Conservation (phyloP, 2,329 filamentous ascomycete species). For the Colletotrichum chrysophilum region DNA sequence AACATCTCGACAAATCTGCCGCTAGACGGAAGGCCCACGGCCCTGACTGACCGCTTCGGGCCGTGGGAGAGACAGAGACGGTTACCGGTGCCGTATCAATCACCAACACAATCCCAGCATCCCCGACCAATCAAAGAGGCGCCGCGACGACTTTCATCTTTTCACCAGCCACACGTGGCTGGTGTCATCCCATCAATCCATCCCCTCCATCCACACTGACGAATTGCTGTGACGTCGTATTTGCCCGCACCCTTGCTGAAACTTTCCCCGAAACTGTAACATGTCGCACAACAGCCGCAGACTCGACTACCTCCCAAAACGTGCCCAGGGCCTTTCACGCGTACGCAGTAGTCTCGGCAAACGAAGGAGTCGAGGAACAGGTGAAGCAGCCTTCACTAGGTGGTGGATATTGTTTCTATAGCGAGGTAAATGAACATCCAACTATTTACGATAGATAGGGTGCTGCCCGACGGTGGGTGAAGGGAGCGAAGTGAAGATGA, state of each 20-base stretch:
- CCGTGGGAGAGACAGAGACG: not conserved
- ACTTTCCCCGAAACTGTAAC: conserved; percentile 13
- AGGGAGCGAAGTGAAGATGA: not conserved
- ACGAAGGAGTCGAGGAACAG: not conserved
- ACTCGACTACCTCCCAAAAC: not conserved
- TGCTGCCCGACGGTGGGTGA: not conserved
- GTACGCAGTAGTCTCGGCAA: not conserved
- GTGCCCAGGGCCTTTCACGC: not conserved
- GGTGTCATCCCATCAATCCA: not conserved
- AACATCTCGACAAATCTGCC: not conserved
- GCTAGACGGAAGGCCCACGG: not conserved
- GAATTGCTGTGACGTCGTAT: conserved; percentile 1
- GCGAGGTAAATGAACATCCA: conserved; percentile 1
- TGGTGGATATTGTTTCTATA: conserved; percentile 7
- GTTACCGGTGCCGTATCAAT: not conserved
- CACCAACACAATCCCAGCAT: not conserved
- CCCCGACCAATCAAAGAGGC: not conserved
- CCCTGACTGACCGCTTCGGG: not conserved
- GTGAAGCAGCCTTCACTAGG: not conserved
- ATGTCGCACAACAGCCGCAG: conserved; percentile 17
- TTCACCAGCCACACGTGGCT: conserved; percentile 6
- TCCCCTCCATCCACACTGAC: not conserved
- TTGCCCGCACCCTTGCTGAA: conserved; percentile 5
- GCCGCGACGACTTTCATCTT: not conserved
- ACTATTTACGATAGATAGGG: conserved; percentile 14